These are phyloP conservation scores for Nakazawaea peltata DNA, from an alignment of 805 yeast genomes.

Conservation along the genomic window DNA sequence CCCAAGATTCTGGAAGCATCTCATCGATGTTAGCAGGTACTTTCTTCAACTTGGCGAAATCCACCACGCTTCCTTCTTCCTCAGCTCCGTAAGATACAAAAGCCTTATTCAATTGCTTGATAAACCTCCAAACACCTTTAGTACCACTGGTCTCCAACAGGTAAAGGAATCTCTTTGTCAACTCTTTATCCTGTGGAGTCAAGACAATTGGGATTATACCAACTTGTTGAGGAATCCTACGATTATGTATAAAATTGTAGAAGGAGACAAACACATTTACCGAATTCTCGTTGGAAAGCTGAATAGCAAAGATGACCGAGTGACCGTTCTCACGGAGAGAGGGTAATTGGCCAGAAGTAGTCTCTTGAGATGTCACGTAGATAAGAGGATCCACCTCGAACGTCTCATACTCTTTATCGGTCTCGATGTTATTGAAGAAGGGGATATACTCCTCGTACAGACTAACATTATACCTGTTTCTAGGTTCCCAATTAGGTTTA, in stretches of 20 bases:
- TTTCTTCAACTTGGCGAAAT: not conserved
- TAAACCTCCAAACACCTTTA: slow-evolving; percentile 16
- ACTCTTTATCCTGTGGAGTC: slow-evolving; percentile 14
- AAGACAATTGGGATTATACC: slow-evolving; percentile 68
- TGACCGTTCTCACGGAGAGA: slow-evolving; percentile 66
- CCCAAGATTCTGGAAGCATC: too few relatives aligned
- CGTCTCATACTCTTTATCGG: slow-evolving; percentile 43
- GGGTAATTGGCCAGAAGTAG: slow-evolving; percentile 56
- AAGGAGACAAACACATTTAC: slow-evolving; percentile 41
- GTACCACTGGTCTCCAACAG: slow-evolving; percentile 14
- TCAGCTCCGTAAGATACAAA: not conserved
- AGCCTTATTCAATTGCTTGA: slow-evolving; percentile 14
- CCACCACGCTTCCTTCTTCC: slow-evolving; percentile 5
- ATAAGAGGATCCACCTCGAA: slow-evolving; percentile 36
- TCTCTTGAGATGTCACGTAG: slow-evolving; percentile 32
- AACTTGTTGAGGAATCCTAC: slow-evolving; percentile 67
- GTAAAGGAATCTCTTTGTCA: slow-evolving; percentile 19
- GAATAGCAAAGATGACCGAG: slow-evolving; percentile 62
- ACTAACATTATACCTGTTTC: slow-evolving; percentile 18
- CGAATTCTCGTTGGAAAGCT: slow-evolving; percentile 46
- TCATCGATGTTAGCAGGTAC: slow-evolving; percentile 20
- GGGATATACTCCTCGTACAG: slow-evolving; percentile 32
- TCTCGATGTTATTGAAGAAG: slow-evolving; percentile 72
- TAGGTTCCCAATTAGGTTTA: too few relatives aligned
- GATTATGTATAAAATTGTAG: slow-evolving; percentile 39